phyloP scores from a whole-genome alignment of 331 rosid species.

The Stylosanthes scabra region DNA sequence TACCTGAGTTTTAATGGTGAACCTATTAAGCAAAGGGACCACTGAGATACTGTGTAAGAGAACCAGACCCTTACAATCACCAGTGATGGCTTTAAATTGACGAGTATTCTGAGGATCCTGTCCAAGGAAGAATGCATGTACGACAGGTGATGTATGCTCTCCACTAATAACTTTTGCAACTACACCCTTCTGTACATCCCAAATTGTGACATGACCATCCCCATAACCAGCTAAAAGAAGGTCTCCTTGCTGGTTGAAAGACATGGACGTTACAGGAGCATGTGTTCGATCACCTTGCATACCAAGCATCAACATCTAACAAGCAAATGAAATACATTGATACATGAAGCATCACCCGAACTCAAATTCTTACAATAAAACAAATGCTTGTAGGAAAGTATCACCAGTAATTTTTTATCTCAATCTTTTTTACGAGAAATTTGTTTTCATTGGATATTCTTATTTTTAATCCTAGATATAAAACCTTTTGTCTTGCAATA shows the following conservation, averaged over 20 bases:
- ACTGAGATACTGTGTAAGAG: constrained; percentile 77
- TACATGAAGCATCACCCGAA: constrained; percentile 36
- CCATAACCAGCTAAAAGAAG: constrained; percentile 94
- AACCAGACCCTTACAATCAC: constrained; percentile 96
- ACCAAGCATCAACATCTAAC: constrained; percentile 84
- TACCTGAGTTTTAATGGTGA: constrained; percentile 91
- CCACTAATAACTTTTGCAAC: constrained; percentile 82
- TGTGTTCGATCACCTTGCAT: constrained; percentile 82
- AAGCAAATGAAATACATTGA: constrained; percentile 37
- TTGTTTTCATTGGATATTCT: neutral
- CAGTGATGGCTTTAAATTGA: constrained; percentile 91
- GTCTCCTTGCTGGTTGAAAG: constrained; percentile 96
- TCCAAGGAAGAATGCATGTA: constrained; percentile 84
- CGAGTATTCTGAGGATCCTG: constrained; percentile 94
- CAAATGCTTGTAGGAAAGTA: constrained; percentile 20
- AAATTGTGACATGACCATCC: constrained; percentile 87
- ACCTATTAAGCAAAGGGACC: constrained; percentile 76
- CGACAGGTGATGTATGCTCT: constrained; percentile 91
- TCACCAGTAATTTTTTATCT: neutral
- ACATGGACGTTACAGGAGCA: constrained; percentile 84
- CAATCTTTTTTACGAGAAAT: neutral
- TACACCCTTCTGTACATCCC: constrained; percentile 87
- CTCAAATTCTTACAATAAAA: constrained; percentile 35
- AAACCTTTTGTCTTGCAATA: constrained; percentile 17
- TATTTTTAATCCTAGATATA: constrained; percentile 3